Conservation (phyloP, 495 filamentous ascomycete species). For the Annulohypoxylon bovei region DNA sequence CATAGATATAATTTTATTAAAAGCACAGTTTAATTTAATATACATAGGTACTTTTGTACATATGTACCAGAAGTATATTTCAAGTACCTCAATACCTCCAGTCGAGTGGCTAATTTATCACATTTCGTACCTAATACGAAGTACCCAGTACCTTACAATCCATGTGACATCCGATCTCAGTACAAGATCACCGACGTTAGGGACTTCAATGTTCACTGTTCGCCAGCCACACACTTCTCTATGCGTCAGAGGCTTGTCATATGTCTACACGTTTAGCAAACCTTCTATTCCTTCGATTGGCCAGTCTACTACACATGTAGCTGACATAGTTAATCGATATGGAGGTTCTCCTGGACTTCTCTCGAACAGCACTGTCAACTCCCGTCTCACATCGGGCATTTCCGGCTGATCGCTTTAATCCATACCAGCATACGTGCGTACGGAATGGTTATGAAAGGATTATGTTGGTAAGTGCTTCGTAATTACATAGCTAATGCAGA, state of each 20-base stretch:
- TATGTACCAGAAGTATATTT: constrained; percentile 18
- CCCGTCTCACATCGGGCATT: constrained; percentile 18
- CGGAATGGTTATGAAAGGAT: constrained; percentile 13
- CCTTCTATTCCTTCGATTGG: neutral
- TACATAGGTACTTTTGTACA: no score
- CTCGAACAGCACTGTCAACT: neutral
- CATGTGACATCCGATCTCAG: constrained; percentile 35
- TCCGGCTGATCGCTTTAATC: constrained; percentile 26
- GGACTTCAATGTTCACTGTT: no score
- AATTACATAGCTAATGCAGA: neutral
- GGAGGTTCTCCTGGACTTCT: neutral
- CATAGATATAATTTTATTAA: neutral
- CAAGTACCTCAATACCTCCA: constrained; percentile 12
- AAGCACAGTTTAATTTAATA: neutral
- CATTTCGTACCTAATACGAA: neutral
- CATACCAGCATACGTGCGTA: neutral
- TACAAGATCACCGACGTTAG: constrained; percentile 19
- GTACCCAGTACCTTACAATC: constrained; percentile 15
- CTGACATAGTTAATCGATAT: constrained; percentile 8
- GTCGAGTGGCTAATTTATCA: neutral
- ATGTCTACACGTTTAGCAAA: no score
- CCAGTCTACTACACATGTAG: neutral
- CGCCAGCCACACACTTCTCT: constrained; percentile 25
- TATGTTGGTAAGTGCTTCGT: constrained; percentile 34
- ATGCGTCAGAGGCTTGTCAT: constrained; percentile 2